Evolutionary conservation across 352 stramenopile genomes (phyloP), one percentile per base, ranked within the genome.

Genomic region (Phytophthora pluvialis): DNA sequence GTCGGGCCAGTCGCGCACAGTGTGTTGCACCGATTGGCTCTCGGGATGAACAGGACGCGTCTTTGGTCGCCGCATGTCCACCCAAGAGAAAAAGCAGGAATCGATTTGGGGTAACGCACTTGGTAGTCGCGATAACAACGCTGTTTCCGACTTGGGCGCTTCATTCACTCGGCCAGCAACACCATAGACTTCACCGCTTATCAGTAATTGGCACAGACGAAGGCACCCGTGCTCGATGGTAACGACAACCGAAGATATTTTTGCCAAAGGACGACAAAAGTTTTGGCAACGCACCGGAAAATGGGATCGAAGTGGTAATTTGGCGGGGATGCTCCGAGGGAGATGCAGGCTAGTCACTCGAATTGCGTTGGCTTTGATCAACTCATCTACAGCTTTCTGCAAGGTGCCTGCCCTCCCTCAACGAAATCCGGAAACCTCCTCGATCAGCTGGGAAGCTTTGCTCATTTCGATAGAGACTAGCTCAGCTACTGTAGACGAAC

Each of bases 51-150:
- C 46, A 54, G 33, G 39, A 28, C 62, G 35, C 33, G 44, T 55
- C 42, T 70, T 44, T 70, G 46, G 18, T 54, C 46, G 43, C 53
- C 47, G 40, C 12, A 31, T 55, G 60, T 15, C 33, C 39, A 26
- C 25, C 21, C 54, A 66, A 67, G 54, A 69, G 52, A 64, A 64
- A 53, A 56, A 31, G 13, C 50, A 47, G 11, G 32, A 31, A 59
- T 36, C 12, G 47, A 29, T 6, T 46, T 45, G 7, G 26, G 11
- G 7, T 29, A 21, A 28, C n/a, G 47, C 58, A 50, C 33, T 56
- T 53, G 48, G 40, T 53, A 66, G 58, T 52, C 58, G 47, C 47
- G 58, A 60, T 65, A 45, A 47, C 58, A 65, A 60, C 29, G 47
- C 47, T 65, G 48, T 39, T 25, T 33, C 5, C 25, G 16, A 28